Base-by-base conservation (phyloP, 2,329 filamentous ascomycete species). In the Colletotrichum godetiae region DNA sequence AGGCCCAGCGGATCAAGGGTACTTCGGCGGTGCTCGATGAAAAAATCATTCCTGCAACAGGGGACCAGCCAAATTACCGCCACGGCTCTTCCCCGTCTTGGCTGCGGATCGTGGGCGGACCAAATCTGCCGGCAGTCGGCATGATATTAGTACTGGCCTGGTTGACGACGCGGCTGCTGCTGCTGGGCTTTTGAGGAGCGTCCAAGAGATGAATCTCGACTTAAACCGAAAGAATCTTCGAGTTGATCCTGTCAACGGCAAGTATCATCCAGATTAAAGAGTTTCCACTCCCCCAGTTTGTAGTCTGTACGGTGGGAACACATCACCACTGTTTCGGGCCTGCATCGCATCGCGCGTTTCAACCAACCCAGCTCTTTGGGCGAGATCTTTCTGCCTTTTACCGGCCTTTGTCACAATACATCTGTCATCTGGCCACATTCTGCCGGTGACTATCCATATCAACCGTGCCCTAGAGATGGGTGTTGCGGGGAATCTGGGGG, bases 301-400 rank as follows among this genome's bases (percentile, higher is more conserved):
- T 53, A 56, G 62, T 29, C 31, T 57, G 49, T 58, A 64, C 55
- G 53, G 70, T 64, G 59, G 53, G 37, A 57, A 58, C 59, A 19
- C 33, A 37, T 37, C 52, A 57, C 42, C 37, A 55, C 13, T 55
- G 52, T 72, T 61, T 69, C 59, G 59, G 57, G 33, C 33, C 59
- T 49, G 66, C 70, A 69, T 59, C 22, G 46, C 66, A 69, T 56
- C 66, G 53, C 66, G 55, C 31, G 66, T 59, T 60, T 69, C 57
- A 56, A 42, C 52, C 49, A 35, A 57, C 61, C 69, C 65, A 49
- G 64, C 52, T 57, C 46, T 19, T 60, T 57, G 69, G 69, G 24
- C 46, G 49, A 63, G 49, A 57, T 49, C 24, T 29, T 24, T 13
- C 33, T 42, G 53, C 29, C 46, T 67, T 8, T 37, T 55, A 65